Conservation (phyloP, 768 basidiomycete species). For the Mycena crocata region DNA sequence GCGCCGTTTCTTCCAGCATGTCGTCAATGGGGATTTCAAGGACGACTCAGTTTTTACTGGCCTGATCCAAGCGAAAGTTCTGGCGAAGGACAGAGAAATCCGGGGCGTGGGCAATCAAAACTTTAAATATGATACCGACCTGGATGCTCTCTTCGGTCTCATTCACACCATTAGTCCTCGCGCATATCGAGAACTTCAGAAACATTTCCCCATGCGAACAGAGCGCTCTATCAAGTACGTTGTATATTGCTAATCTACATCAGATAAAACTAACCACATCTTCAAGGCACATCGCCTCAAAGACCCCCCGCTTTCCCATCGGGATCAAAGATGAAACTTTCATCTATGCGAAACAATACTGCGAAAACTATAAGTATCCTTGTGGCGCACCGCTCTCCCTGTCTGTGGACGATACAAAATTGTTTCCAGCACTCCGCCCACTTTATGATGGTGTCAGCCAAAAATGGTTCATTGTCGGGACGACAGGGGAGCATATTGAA, state of each 20-base stretch:
- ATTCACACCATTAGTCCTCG: slow-evolving; percentile 31
- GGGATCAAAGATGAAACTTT: not conserved
- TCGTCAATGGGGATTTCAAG: slow-evolving; percentile 35
- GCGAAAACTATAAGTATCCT: slow-evolving; percentile 19
- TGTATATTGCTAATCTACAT: not conserved
- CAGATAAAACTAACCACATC: too few species aligned
- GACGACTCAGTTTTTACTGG: slow-evolving; percentile 35
- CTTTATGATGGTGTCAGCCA: slow-evolving; percentile 26
- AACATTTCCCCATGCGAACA: slow-evolving; percentile 26
- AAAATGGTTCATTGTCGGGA: slow-evolving; percentile 37
- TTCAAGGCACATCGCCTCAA: not conserved
- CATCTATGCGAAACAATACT: not conserved
- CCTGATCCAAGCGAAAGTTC: slow-evolving; percentile 35
- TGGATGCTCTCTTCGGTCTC: slow-evolving; percentile 34
- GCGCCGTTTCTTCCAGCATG: slow-evolving; percentile 26
- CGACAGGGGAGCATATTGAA: slow-evolving; percentile 25
- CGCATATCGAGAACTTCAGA: slow-evolving; percentile 28
- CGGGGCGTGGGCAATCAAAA: slow-evolving; percentile 39
- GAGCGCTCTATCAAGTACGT: slow-evolving; percentile 32
- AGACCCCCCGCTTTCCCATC: not conserved
- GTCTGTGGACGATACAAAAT: slow-evolving; percentile 46
- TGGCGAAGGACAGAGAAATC: slow-evolving; percentile 26
- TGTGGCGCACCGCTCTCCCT: slow-evolving; percentile 34
- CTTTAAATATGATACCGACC: slow-evolving; percentile 37
- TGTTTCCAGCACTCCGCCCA: slow-evolving; percentile 30